These are phyloP conservation scores for Sutorius eximius DNA, from an alignment of 1,284 basidiomycete genomes.

Conservation along the genomic window DNA sequence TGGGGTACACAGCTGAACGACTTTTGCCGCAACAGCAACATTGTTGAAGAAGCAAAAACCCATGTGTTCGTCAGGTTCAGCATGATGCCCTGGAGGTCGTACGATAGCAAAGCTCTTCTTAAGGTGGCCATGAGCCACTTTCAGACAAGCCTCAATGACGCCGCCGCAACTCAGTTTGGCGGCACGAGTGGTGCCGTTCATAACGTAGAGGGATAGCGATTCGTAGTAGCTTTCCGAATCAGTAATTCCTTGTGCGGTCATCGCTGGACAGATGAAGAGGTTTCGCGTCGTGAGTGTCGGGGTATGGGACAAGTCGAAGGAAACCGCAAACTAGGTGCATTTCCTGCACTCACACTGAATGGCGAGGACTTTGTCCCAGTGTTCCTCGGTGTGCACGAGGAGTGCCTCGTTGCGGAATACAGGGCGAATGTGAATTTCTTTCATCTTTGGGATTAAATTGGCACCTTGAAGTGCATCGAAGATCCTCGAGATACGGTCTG, in stretches of 20 bases:
- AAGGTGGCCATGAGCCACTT: constrained; percentile 81
- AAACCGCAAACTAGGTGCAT: constrained; percentile 2
- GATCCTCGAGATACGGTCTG: constrained; percentile 83
- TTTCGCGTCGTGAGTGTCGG: constrained; percentile 22
- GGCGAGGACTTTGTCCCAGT: constrained; percentile 88
- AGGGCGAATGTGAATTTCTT: constrained; percentile 71
- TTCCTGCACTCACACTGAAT: constrained; percentile 61
- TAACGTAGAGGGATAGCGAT: constrained; percentile 89
- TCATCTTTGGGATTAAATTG: constrained; percentile 74
- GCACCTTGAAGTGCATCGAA: constrained; percentile 62
- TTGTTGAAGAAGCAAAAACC: constrained; percentile 99
- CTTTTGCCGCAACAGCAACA: constrained; percentile 88
- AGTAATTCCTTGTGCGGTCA: constrained; percentile 70
- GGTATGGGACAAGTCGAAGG: neutral
- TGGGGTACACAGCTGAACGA: constrained; percentile 67
- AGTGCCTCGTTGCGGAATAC: constrained; percentile 78
- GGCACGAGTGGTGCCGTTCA: constrained; percentile 79
- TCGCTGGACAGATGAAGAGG: constrained; percentile 45
- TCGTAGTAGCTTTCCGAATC: constrained; percentile 83
- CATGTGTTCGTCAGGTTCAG: constrained; percentile 97
- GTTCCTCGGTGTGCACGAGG: constrained; percentile 86
- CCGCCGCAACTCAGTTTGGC: constrained; percentile 92
- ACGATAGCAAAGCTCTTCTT: constrained; percentile 94
- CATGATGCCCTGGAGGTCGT: constrained; percentile 96
- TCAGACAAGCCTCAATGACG: constrained; percentile 87